These are phyloP conservation scores for Lactarius sanguifluus DNA, from an alignment of 768 basidiomycete species.

Conservation along the genomic window DNA sequence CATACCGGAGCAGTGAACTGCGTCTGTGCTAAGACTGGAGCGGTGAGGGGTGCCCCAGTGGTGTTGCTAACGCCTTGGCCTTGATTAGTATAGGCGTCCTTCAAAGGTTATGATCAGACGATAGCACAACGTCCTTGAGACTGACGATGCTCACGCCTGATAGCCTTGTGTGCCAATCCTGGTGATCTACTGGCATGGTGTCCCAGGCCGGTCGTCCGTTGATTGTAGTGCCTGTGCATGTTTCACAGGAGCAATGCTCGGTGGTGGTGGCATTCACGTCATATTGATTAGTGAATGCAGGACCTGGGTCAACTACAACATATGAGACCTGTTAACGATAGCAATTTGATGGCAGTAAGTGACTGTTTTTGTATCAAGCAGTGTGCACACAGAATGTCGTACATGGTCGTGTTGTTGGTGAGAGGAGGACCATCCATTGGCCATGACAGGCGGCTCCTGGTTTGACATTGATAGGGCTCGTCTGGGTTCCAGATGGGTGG, in stretches of 20 bases:
- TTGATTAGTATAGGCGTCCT: background rate
- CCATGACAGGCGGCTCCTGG: background rate
- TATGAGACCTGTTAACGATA: background rate
- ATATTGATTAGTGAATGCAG: background rate
- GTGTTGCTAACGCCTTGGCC: background rate
- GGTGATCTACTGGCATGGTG: background rate
- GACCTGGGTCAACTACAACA: background rate
- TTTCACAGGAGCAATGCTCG: background rate
- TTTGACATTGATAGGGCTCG: background rate
- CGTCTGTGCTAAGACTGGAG: background rate
- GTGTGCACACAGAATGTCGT: background rate
- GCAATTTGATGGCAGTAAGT: background rate
- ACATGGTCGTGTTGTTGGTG: background rate
- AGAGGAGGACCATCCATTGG: background rate
- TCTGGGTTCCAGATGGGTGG: background rate
- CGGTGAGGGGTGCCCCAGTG: background rate
- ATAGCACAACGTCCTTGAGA: background rate
- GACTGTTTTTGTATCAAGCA: background rate
- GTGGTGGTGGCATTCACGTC: background rate
- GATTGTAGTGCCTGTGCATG: background rate
- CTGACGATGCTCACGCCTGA: background rate
- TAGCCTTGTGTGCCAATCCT: background rate
- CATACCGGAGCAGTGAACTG: background rate
- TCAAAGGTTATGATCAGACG: background rate
- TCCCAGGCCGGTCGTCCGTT: background rate